Evolutionary conservation across 2,329 filamentous ascomycete genomes (phyloP).

Genomic region (Fusarium praegraminearum): DNA sequence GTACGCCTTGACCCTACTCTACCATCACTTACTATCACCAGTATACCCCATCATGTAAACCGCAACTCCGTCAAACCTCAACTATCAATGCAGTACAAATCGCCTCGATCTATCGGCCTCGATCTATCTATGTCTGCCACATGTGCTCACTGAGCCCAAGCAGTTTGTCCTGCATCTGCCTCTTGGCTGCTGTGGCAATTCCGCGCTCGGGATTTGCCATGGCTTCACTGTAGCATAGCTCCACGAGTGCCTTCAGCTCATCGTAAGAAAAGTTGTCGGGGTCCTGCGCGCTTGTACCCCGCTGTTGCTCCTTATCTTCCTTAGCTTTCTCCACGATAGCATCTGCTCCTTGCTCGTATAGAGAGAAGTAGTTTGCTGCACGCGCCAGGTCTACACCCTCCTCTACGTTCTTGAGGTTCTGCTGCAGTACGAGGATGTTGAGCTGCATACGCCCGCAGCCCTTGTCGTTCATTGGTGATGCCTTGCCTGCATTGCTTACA

Average conservation of each 20-base stretch:
- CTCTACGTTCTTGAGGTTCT: conserved; percentile 95
- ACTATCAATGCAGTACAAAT: conserved; percentile 1
- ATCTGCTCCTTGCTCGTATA: conserved; percentile 75
- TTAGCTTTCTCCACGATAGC: conserved; percentile 73
- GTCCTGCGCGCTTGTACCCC: conserved; percentile 50
- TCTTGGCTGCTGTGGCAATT: conserved; percentile 73
- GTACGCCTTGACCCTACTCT: conserved; percentile 8
- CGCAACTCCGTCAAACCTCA: conserved; percentile 28
- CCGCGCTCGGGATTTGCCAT: conserved; percentile 75
- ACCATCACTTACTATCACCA: conserved; percentile 1
- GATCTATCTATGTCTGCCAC: conserved; percentile 65
- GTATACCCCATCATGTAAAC: conserved; percentile 17
- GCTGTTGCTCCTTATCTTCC: conserved; percentile 56
- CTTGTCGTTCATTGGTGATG: conserved; percentile 84
- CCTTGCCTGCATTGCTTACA: conserved; percentile 75
- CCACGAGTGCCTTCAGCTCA: conserved; percentile 73
- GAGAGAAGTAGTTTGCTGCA: conserved; percentile 74
- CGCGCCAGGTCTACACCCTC: conserved; percentile 72
- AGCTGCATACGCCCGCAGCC: conserved; percentile 91
- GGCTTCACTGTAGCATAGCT: conserved; percentile 76
- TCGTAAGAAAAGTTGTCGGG: conserved; percentile 70
- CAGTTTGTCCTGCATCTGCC: conserved; percentile 77
- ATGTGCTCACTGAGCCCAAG: conserved; percentile 78
- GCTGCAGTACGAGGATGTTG: conserved; percentile 94
- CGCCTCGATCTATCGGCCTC: background rate